Evolutionary conservation across 257 asterid species (phyloP).

Genomic region (Linderniella brevidens): DNA sequence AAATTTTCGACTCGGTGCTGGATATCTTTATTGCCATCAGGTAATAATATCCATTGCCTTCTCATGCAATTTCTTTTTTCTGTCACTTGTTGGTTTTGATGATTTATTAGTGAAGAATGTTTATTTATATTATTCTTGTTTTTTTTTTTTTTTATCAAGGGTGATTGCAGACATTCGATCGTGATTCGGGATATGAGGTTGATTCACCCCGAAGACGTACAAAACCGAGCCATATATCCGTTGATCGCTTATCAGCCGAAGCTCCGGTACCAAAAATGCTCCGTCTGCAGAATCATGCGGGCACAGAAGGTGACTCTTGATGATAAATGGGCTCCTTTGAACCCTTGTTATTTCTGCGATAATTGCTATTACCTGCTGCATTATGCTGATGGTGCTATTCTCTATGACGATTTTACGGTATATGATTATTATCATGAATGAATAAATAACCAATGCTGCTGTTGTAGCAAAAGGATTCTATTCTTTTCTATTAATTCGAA

Average conservation of each 20-base stretch:
- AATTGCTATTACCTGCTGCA: slow-evolving; percentile 89
- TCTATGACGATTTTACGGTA: slow-evolving; percentile 58
- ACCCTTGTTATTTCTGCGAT: slow-evolving; percentile 84
- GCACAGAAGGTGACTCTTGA: slow-evolving; percentile 72
- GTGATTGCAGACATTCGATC: slow-evolving; percentile 72
- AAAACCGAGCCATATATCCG: slow-evolving; percentile 68
- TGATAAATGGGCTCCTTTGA: slow-evolving; percentile 67
- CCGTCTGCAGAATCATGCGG: slow-evolving; percentile 62
- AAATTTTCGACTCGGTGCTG: slow-evolving; percentile 68
- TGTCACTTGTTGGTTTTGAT: too few relatives aligned
- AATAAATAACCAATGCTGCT: background rate
- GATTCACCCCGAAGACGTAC: slow-evolving; percentile 71
- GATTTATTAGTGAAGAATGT: background rate
- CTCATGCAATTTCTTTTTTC: background rate
- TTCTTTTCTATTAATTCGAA: too few relatives aligned
- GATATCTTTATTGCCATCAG: slow-evolving; percentile 85
- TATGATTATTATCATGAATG: slow-evolving; percentile 58
- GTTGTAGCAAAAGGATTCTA: too few relatives aligned
- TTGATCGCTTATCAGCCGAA: slow-evolving; percentile 31
- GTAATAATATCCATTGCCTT: slow-evolving; percentile 18
- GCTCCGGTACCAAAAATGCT: slow-evolving; percentile 46
- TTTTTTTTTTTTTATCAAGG: slow-evolving; percentile 19
- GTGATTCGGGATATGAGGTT: slow-evolving; percentile 73
- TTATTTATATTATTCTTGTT: too few relatives aligned
- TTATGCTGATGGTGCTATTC: slow-evolving; percentile 48